These are phyloP conservation scores for Aspergillus brasiliensis DNA, from an alignment of 2,329 filamentous ascomycete genomes.

Conservation along the genomic window DNA sequence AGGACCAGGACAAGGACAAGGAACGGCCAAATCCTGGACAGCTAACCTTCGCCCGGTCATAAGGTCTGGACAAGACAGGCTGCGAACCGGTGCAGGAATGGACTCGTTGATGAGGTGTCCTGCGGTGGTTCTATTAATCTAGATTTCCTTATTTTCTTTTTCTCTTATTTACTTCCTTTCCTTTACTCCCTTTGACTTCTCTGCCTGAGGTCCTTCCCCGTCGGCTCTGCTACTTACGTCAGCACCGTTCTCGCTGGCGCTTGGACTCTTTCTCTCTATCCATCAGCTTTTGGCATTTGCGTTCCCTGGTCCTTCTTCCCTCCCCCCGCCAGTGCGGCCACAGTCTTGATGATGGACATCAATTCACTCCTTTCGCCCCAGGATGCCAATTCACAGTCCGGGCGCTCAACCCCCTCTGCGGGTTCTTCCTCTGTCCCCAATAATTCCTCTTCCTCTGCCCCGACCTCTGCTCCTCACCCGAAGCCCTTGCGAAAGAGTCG, in stretches of 20 bases:
- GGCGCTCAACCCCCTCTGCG: slow-evolving; percentile 34
- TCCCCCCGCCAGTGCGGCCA: slow-evolving; percentile 8
- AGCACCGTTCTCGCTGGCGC: slow-evolving; percentile 14
- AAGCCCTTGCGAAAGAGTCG: slow-evolving; percentile 42
- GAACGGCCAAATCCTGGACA: slow-evolving; percentile 5
- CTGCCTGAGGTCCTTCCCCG: background rate
- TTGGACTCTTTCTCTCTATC: slow-evolving; percentile 23
- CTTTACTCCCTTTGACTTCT: slow-evolving; percentile 5
- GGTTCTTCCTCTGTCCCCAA: slow-evolving; percentile 31
- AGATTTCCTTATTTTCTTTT: slow-evolving; percentile 9
- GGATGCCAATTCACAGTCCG: slow-evolving; percentile 43
- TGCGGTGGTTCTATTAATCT: slow-evolving; percentile 21
- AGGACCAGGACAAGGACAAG: background rate
- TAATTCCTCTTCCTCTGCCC: slow-evolving; percentile 26
- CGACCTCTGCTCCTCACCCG: slow-evolving; percentile 29
- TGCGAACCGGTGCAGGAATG: slow-evolving; percentile 37
- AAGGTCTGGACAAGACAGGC: slow-evolving; percentile 27
- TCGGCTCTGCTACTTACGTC: slow-evolving; percentile 7
- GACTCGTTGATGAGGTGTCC: slow-evolving; percentile 37
- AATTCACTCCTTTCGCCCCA: slow-evolving; percentile 49
- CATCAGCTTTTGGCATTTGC: slow-evolving; percentile 17
- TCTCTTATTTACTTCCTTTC: slow-evolving; percentile 4
- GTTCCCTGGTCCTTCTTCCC: slow-evolving; percentile 19
- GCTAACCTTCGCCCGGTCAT: slow-evolving; percentile 9
- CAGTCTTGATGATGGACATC: slow-evolving; percentile 45